These are phyloP conservation scores for Chaetomium fimeti DNA, from an alignment of 495 filamentous ascomycete species.

Conservation along the genomic window DNA sequence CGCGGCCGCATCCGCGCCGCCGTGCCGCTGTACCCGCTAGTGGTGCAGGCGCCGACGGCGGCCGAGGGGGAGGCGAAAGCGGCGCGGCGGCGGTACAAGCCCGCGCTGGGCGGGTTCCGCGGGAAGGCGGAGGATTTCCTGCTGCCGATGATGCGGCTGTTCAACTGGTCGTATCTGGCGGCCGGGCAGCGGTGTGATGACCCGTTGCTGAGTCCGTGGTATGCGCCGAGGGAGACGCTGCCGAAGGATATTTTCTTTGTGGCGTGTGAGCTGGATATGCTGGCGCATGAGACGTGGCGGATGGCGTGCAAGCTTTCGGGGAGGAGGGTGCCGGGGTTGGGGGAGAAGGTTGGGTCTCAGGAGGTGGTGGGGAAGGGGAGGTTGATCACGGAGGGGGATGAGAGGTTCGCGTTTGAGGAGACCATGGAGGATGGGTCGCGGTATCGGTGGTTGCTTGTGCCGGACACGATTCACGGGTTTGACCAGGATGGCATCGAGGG, in stretches of 20 bases:
- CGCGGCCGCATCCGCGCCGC: slow-evolving; percentile 32
- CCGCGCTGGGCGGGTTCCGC: slow-evolving; percentile 34
- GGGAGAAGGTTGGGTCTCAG: slow-evolving; percentile 41
- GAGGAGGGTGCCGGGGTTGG: slow-evolving; percentile 22
- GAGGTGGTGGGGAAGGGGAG: slow-evolving; percentile 28
- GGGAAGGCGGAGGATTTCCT: slow-evolving; percentile 29
- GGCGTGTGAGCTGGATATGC: slow-evolving; percentile 52
- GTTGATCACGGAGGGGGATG: slow-evolving; percentile 34
- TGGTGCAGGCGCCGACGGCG: slow-evolving; percentile 29
- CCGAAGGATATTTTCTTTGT: slow-evolving; percentile 48
- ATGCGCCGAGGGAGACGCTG: slow-evolving; percentile 30
- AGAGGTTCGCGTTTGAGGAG: slow-evolving; percentile 40
- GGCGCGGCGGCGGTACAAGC: slow-evolving; percentile 36
- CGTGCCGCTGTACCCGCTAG: slow-evolving; percentile 37
- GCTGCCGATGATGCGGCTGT: slow-evolving; percentile 21
- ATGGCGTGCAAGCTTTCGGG: slow-evolving; percentile 39
- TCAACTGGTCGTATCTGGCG: slow-evolving; percentile 39
- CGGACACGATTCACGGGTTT: slow-evolving; percentile 44
- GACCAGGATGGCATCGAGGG: slow-evolving; percentile 30
- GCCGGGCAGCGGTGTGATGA: slow-evolving; percentile 27
- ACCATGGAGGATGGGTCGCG: slow-evolving; percentile 27
- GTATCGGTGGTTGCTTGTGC: slow-evolving; percentile 43
- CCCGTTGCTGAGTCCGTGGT: slow-evolving; percentile 36
- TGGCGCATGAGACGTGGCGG: slow-evolving; percentile 38
- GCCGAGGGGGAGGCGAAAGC: slow-evolving; percentile 19